Conservation (phyloP, 768 basidiomycete species). For the Hericium erinaceus region DNA sequence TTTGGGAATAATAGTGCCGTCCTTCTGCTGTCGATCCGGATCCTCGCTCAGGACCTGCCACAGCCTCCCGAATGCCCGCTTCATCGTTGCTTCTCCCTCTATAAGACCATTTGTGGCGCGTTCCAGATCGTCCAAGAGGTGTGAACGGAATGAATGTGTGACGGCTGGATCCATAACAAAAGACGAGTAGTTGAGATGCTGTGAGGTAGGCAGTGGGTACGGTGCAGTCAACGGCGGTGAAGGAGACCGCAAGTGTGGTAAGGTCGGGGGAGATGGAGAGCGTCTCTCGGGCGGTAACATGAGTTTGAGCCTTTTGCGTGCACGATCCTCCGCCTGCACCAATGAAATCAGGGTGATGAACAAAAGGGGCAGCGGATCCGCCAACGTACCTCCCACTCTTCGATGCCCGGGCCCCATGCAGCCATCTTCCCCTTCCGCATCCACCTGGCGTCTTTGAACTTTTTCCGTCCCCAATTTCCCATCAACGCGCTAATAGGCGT, state of each 20-base stretch:
- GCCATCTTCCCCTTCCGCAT: constrained; percentile 73
- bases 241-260: constrained; percentile 71
- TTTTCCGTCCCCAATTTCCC: constrained; percentile 85
- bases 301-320: constrained; percentile 68
- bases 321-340: constrained; percentile 67
- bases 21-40: constrained; percentile 30
- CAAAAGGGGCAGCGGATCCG: constrained; percentile 3
- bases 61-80: constrained; percentile 65
- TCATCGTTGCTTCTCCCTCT: constrained; percentile 69
- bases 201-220: constrained; percentile 56
- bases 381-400: constrained; percentile 72
- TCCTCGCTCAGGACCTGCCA: constrained; percentile 80
- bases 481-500: constrained; percentile 31
- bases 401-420: constrained; percentile 76
- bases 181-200: constrained; percentile 71
- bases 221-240: constrained; percentile 74
- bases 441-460: constrained; percentile 69
- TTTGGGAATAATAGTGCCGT: constrained; percentile 48
- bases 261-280: constrained; percentile 60
- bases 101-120: constrained; percentile 76
- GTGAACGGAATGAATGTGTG: constrained; percentile 76
- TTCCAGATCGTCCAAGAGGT: constrained; percentile 69
- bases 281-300: constrained; percentile 51
- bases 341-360: constrained; percentile 9
- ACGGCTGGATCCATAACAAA: constrained; percentile 82